phyloP scores from a whole-genome alignment of 2,329 filamentous ascomycete genomes.

The Cordyceps cateniannulata region DNA sequence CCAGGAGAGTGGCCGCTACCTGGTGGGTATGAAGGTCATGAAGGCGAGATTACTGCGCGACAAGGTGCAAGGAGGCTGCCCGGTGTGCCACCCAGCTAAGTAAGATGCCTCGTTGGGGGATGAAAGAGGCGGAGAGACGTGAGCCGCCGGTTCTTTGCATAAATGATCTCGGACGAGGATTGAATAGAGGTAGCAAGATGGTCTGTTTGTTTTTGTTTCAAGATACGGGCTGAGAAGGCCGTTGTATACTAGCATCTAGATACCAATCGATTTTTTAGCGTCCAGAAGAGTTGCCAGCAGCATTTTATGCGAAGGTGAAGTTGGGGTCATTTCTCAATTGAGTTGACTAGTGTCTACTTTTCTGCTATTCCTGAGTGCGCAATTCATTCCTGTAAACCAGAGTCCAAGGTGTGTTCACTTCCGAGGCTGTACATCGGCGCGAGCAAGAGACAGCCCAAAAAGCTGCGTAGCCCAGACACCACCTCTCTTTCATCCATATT shows the following conservation, averaged over 20 bases:
- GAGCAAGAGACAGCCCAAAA: background rate
- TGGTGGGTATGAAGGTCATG: slow-evolving; percentile 80
- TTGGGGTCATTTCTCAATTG: background rate
- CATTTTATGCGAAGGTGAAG: background rate
- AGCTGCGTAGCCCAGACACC: no score
- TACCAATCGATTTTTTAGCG: slow-evolving; percentile 12
- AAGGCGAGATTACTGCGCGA: slow-evolving; percentile 74
- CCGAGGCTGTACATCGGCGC: background rate
- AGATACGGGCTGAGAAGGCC: background rate
- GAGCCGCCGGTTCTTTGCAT: background rate
- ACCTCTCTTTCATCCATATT: background rate
- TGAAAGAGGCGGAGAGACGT: background rate
- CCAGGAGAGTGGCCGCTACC: slow-evolving; percentile 45
- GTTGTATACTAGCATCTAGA: slow-evolving; percentile 13
- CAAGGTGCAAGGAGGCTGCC: slow-evolving; percentile 59
- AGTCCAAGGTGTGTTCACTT: background rate
- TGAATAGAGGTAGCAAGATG: background rate
- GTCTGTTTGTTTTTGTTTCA: background rate
- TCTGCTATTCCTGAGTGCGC: slow-evolving; percentile 10
- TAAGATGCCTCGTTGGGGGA: background rate
- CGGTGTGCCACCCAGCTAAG: slow-evolving; percentile 39
- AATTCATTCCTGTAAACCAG: background rate
- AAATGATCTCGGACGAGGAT: background rate
- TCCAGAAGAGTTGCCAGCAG: background rate
- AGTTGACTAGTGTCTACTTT: slow-evolving; percentile 10